A percentile compares a stretch with the other conserved stretches of the same genome.
Conservation (phyloP, 2,329 filamentous ascomycete species). For the Coleophoma cylindrospora region DNA sequence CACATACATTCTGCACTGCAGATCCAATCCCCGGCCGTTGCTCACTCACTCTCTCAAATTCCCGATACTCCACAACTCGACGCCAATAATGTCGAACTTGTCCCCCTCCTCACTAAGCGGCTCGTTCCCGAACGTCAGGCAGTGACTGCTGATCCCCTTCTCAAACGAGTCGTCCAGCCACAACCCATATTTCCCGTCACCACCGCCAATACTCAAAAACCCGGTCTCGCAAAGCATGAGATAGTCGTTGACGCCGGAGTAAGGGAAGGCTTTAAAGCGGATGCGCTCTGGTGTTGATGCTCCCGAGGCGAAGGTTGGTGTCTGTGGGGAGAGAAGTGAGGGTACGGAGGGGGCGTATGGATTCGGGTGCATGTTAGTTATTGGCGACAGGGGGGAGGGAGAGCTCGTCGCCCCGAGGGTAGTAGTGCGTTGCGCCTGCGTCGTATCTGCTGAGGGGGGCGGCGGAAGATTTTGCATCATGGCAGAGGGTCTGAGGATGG, state of each 20-base stretch:
- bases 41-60: constrained; percentile 8
- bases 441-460: constrained; percentile 63
- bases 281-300: constrained; percentile 66
- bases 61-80: constrained; percentile 95
- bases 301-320: constrained; percentile 14
- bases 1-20: no score
- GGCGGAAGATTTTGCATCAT: constrained; percentile 53
- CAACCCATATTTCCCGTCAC: constrained; percentile 83
- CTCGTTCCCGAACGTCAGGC: constrained; percentile 93
- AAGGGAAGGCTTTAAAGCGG: constrained; percentile 95
- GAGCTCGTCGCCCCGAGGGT: constrained; percentile 37
- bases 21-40: no score
- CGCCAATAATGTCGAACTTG: constrained; percentile 86
- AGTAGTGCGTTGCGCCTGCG: constrained; percentile 54
- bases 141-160: constrained; percentile 75
- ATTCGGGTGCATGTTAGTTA: constrained; percentile 1
- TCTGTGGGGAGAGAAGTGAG: constrained; percentile 15
- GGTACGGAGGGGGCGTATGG: constrained; percentile 11
- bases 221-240: constrained; percentile 87
- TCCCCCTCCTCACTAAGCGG: constrained; percentile 86
- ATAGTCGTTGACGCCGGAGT: constrained; percentile 93
- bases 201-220: constrained; percentile 83
- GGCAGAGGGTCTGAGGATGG: constrained; percentile 51
- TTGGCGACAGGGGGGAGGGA: constrained; percentile 1
- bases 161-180: constrained; percentile 89